Conservation (phyloP, 139 green algal species). For the Haematococcus sp. region DNA sequence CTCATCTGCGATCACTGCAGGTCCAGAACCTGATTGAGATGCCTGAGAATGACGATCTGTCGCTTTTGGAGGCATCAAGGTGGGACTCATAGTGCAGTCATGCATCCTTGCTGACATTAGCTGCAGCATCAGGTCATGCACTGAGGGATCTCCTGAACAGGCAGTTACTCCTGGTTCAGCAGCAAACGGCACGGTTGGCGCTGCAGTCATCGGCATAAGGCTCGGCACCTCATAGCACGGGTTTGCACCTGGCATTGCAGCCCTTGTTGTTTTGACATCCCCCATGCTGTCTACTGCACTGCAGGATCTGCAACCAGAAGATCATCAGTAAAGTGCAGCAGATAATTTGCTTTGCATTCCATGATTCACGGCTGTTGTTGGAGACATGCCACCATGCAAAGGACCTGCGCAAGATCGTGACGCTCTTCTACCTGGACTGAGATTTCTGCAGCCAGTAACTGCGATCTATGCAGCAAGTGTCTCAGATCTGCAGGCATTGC, state of each 20-base stretch:
- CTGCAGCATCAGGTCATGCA: too few species aligned
- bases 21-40: conserved; percentile 90
- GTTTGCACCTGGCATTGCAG: too few species aligned
- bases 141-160: neutral
- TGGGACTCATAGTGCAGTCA: too few species aligned
- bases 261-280: too few species aligned
- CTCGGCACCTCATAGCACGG: too few species aligned
- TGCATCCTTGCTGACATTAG: neutral
- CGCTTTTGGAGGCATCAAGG: conserved; percentile 86
- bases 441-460: too few species aligned
- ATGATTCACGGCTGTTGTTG: conserved; percentile 91
- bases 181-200: too few species aligned
- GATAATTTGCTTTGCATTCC: conserved; percentile 97
- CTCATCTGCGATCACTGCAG: conserved; percentile 30
- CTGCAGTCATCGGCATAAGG: neutral
- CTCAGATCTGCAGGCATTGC: too few species aligned
- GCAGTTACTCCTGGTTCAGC: too few species aligned
- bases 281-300: too few species aligned
- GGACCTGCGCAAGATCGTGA: conserved; percentile 87
- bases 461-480: too few species aligned
- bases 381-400: conserved; percentile 93
- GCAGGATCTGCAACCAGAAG: conserved; percentile 91
- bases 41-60: conserved; percentile 90
- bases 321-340: conserved; percentile 93
- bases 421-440: conserved; percentile 93